Percentiles rank a stretch among this genome's conserved stretches.
Evolutionary conservation across 345 rosid species (phyloP).

Genomic region (Citropsis articulata): DNA sequence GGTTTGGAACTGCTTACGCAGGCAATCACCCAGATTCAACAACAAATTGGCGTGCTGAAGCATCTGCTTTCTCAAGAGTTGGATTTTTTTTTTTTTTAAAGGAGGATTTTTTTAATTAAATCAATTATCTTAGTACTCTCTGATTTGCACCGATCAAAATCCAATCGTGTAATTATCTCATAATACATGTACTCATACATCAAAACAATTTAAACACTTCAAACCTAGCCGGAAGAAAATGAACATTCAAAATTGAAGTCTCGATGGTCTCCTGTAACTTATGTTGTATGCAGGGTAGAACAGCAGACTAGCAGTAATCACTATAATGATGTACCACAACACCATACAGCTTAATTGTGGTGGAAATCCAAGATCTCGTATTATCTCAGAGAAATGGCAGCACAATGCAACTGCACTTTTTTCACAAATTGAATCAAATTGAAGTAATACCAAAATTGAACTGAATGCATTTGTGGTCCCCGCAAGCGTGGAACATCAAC

Average conservation of each 20-base stretch:
- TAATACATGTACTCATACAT: background rate
- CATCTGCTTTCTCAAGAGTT: no score
- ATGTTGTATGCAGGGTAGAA: background rate
- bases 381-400: no score
- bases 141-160: background rate
- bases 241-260: background rate
- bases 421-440: no score
- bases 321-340: background rate
- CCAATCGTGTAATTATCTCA: background rate
- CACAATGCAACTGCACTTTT: background rate
- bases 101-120: no score
- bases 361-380: background rate
- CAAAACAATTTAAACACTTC: background rate
- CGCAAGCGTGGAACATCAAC: no score
- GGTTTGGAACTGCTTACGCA: no score
- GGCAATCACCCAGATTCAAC: no score
- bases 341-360: background rate
- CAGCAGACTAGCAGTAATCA: background rate
- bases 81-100: no score
- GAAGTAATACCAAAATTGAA: no score
- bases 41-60: no score
- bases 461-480: no score
- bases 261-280: background rate
- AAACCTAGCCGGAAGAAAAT: background rate
- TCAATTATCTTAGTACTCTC: no score